Conservation (phyloP, 352 stramenopile genomes). For the Blastocystis sp. region DNA sequence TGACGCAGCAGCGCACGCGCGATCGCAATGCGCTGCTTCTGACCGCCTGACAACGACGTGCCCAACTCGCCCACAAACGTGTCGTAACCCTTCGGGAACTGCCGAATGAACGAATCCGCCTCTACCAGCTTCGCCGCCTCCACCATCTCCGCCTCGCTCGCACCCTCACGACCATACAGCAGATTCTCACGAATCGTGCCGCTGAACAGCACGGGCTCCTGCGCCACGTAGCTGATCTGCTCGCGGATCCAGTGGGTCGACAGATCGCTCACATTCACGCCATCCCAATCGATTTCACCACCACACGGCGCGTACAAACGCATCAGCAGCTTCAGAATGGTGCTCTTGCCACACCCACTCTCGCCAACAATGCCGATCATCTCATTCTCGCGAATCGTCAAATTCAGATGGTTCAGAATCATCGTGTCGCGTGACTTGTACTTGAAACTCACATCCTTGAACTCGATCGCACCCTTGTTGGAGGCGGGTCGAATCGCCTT, state of each 20-base stretch:
- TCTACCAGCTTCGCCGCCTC: conserved; percentile 80
- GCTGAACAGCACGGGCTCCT: conserved; percentile 86
- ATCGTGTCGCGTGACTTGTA: conserved; percentile 71
- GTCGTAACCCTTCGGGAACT: conserved; percentile 82
- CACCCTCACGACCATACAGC: conserved; percentile 76
- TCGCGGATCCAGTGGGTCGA: conserved; percentile 72
- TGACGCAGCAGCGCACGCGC: conserved; percentile 85
- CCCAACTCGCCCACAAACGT: conserved; percentile 83
- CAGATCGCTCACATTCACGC: background rate
- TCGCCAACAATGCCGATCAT: conserved; percentile 71
- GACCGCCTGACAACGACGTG: conserved; percentile 83
- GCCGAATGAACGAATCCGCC: conserved; percentile 84
- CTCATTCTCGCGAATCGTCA: conserved; percentile 69
- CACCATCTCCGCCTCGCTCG: conserved; percentile 78
- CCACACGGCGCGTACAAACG: conserved; percentile 71
- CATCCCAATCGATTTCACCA: conserved; percentile 33
- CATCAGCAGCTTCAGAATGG: conserved; percentile 72
- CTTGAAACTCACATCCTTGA: conserved; percentile 73
- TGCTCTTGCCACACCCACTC: conserved; percentile 72
- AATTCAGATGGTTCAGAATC: conserved; percentile 55
- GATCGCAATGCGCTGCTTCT: conserved; percentile 90
- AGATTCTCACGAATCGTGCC: conserved; percentile 79
- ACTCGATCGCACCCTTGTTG: conserved; percentile 71
- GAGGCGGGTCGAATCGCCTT: background rate
- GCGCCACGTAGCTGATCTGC: conserved; percentile 82